Percentiles rank a stretch among this genome's conserved stretches.
phyloP scores from a whole-genome alignment of 371 early-diverging fungal species.

The Circinella minor region DNA sequence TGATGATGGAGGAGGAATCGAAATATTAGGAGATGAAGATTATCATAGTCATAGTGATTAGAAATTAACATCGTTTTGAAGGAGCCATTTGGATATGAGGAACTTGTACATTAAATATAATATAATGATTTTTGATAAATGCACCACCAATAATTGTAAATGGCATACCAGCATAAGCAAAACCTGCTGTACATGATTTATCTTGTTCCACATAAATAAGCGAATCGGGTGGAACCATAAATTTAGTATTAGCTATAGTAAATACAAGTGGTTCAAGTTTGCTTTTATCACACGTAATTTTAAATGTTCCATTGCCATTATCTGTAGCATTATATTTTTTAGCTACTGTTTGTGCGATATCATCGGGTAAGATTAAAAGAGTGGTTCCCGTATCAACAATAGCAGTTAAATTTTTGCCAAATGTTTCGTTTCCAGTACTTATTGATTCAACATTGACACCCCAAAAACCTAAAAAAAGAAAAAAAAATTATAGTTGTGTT shows the following conservation, averaged over 20 bases:
- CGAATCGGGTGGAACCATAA: constrained; percentile 26
- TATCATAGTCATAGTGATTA: constrained; percentile 36
- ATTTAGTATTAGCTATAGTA: constrained; percentile 25
- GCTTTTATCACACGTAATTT: constrained; percentile 32
- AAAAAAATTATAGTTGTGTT: no score
- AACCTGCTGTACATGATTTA: constrained; percentile 28
- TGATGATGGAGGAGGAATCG: constrained; percentile 23
- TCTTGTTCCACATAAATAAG: constrained; percentile 26
- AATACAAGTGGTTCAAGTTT: constrained; percentile 25
- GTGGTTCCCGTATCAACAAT: constrained; percentile 40
- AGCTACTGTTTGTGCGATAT: constrained; percentile 22
- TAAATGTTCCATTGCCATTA: constrained; percentile 34
- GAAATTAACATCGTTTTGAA: constrained; percentile 19
- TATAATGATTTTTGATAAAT: constrained; percentile 55
- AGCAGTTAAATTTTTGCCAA: constrained; percentile 17
- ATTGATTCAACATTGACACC: constrained; percentile 9
- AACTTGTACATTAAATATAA: constrained; percentile 28
- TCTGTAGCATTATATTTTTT: constrained; percentile 22
- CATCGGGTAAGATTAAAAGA: constrained; percentile 26
- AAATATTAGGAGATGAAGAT: constrained; percentile 48
- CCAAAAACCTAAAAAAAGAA: constrained; percentile 19
- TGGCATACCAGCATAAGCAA: constrained; percentile 31
- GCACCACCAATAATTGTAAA: constrained; percentile 45
- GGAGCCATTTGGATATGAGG: constrained; percentile 33
- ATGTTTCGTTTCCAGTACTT: background rate